Percentiles rank a stretch among this genome's conserved stretches.
Evolutionary conservation across 352 stramenopile genomes (phyloP).

Genomic region (Phytophthora melonis): DNA sequence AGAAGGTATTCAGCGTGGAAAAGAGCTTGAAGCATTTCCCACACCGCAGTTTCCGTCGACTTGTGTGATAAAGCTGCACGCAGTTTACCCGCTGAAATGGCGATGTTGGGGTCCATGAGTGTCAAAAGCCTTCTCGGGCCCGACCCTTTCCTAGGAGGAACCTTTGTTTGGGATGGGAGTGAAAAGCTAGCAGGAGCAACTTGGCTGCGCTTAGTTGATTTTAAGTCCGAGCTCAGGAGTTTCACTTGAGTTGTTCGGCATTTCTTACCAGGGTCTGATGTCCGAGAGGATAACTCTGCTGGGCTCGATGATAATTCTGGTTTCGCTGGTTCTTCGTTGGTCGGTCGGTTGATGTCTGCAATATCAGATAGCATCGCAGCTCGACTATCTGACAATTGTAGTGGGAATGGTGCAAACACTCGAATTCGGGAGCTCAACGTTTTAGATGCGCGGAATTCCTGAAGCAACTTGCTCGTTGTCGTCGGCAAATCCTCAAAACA

Average conservation of each 20-base stretch:
- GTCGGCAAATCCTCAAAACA: background rate
- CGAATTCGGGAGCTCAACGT: background rate
- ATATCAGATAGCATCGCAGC: background rate
- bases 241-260: background rate
- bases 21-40: background rate
- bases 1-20: background rate
- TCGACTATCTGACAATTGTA: background rate
- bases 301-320: too few species aligned
- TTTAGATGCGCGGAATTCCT: background rate
- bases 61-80: background rate
- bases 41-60: background rate
- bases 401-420: background rate
- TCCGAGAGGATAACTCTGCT: too few species aligned
- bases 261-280: too few species aligned
- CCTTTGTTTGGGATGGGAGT: too few species aligned
- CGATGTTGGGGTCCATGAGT: background rate
- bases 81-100: background rate
- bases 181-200: background rate
- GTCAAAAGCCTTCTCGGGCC: background rate
- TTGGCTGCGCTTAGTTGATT: background rate
- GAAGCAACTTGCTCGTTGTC: background rate
- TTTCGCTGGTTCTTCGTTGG: too few species aligned
- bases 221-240: background rate
- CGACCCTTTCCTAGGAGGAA: background rate
- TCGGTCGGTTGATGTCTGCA: background rate